Base-by-base conservation (phyloP, 1,139 yeast species). In the Zygotorulaspora mrakii region DNA sequence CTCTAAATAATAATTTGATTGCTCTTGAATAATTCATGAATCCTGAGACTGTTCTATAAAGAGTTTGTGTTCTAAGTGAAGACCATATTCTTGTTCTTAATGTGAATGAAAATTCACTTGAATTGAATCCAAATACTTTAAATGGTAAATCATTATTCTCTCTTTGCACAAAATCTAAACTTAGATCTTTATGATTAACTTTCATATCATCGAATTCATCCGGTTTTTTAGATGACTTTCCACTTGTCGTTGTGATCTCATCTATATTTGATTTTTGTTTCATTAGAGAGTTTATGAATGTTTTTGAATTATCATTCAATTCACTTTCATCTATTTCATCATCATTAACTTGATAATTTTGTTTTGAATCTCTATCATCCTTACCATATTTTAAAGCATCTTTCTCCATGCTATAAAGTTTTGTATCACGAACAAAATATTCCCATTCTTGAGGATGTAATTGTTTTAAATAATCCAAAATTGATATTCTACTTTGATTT, bases 71-170 rank as follows among this genome's bases (percentile, higher is more conserved):
- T 49, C 94, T 68, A 39, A 81, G 63, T 0, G 94, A 83, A 0
- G 94, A 83, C 95, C 95, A 85, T 1, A 84, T 71, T 52, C 94
- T 69, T 1, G 94, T 83, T 53, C 94, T 65, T 43, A 82, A 57
- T 1, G 77, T 73, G 48, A 72, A 76, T 42, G 77, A 79, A 0
- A 83, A 79, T 5, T 76, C 69, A 0, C 86, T 71, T 9, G 74
- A 67, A 45, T 77, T 79, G 59, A 82, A 85, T 0, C 95, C 95
- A 42, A 84, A 64, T 50, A 81, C 77, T 47, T 81, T 75, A 42
- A 71, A 77, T 0, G 95, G 94, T 30, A 85, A 57, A 48, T 83
- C 86, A 39, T 73, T 71, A 18, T 70, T 65, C 43, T 66, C 66
- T 17, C 61, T 66, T 37, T 68, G 69, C 11, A 69, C 49, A 32